Evolutionary conservation across 148 eudicot species (phyloP).

Genomic region (Cornus suecica): DNA sequence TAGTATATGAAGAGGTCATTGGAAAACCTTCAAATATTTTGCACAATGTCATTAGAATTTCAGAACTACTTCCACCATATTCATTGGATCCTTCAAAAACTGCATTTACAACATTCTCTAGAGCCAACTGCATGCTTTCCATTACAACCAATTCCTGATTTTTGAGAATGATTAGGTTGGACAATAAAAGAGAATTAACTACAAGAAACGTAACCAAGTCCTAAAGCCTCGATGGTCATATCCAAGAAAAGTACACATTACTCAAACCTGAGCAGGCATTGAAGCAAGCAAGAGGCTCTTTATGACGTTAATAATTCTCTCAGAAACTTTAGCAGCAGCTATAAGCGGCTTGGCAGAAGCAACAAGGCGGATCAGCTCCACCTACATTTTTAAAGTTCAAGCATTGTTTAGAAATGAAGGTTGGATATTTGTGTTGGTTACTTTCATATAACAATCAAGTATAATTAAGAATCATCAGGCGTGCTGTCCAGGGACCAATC

Average conservation of each 20-base stretch:
- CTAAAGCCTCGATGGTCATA: constrained; percentile 4
- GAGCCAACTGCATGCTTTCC: constrained; percentile 88
- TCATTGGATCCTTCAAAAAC: constrained; percentile 83
- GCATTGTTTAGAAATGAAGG: constrained; percentile 1
- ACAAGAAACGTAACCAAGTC: not conserved
- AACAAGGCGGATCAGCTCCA: constrained; percentile 84
- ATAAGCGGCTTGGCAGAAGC: constrained; percentile 66
- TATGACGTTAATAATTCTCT: constrained; percentile 55
- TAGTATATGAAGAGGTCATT: constrained; percentile 6
- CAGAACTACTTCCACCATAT: constrained; percentile 38
- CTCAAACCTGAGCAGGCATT: constrained; percentile 58
- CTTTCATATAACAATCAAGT: not conserved
- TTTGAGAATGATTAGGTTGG: constrained; percentile 1
- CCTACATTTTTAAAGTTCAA: constrained; percentile 37
- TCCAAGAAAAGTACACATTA: not conserved
- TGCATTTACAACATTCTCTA: constrained; percentile 65
- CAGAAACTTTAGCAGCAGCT: constrained; percentile 73
- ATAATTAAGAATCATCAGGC: not conserved
- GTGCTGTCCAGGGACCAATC: no score
- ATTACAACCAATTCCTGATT: constrained; percentile 69
- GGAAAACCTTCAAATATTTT: constrained; percentile 76
- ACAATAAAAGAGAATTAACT: not conserved
- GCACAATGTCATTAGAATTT: constrained; percentile 54
- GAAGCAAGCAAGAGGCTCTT: constrained; percentile 43
- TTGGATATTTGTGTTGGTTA: not conserved